Conservation (phyloP, 257 asterid genomes). For the Cruciata laevipes region DNA sequence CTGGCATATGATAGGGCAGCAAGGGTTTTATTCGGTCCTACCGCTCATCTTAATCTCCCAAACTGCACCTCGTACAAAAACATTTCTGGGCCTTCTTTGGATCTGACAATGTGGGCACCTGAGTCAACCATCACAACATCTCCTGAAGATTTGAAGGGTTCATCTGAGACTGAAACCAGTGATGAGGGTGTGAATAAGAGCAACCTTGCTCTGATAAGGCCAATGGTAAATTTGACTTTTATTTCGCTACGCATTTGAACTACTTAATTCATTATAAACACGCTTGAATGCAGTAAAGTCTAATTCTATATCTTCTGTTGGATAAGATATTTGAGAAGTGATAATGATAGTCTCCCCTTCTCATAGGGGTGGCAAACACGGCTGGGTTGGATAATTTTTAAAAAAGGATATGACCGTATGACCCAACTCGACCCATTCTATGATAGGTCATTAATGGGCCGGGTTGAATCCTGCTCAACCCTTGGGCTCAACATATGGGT, state of each 20-base stretch:
- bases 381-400: too few relatives aligned
- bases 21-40: conserved; percentile 15
- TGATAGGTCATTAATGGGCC: too few relatives aligned
- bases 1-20: conserved; percentile 15
- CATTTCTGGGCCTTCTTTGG: conserved; percentile 10
- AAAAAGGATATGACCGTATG: too few relatives aligned
- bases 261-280: background rate
- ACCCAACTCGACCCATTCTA: too few relatives aligned
- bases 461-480: too few relatives aligned
- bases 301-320: background rate
- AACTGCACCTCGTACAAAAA: conserved; percentile 4
- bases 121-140: background rate
- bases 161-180: conserved; percentile 10
- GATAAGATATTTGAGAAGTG: background rate
- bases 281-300: background rate
- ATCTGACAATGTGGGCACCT: conserved; percentile 2
- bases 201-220: too few relatives aligned
- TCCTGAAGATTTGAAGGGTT: conserved; percentile 5
- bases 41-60: conserved; percentile 18
- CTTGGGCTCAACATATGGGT: too few relatives aligned
- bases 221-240: too few relatives aligned
- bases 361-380: too few relatives aligned
- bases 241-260: background rate
- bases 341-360: too few relatives aligned
- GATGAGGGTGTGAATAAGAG: background rate